Percentiles rank a stretch among this genome's conserved stretches.
These are phyloP conservation scores for Rhynchosporium graminicola DNA, from an alignment of 2,329 filamentous ascomycete species.

Conservation along the genomic window DNA sequence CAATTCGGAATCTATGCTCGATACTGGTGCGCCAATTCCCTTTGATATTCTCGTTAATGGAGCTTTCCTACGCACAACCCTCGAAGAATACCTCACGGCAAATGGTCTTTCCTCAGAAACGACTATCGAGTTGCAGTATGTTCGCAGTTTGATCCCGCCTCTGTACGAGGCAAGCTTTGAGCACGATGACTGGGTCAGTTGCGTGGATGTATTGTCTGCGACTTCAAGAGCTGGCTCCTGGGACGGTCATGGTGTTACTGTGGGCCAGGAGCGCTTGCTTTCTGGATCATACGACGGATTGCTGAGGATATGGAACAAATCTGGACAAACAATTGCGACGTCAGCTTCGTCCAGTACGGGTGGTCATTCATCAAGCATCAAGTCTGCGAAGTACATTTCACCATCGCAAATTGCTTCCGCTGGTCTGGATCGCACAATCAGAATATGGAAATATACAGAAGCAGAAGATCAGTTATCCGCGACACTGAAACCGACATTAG, in stretches of 20 bases:
- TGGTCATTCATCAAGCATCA: slow-evolving; percentile 76
- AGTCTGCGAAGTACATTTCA: slow-evolving; percentile 81
- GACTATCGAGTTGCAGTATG: slow-evolving; percentile 87
- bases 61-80: slow-evolving; percentile 81
- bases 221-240: slow-evolving; percentile 62
- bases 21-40: slow-evolving; percentile 65
- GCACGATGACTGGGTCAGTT: slow-evolving; percentile 96
- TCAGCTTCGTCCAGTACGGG: slow-evolving; percentile 66
- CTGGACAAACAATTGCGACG: slow-evolving; percentile 79
- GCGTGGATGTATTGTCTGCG: slow-evolving; percentile 76
- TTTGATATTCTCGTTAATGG: slow-evolving; percentile 97
- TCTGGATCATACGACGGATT: slow-evolving; percentile 93
- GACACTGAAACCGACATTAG: slow-evolving; percentile 68
- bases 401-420: slow-evolving; percentile 78
- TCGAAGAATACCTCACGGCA: slow-evolving; percentile 85
- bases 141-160: slow-evolving; percentile 86
- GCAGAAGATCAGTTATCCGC: slow-evolving; percentile 56
- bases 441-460: slow-evolving; percentile 87
- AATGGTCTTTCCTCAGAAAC: slow-evolving; percentile 89
- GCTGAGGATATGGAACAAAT: slow-evolving; percentile 85
- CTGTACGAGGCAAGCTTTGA: slow-evolving; percentile 89
- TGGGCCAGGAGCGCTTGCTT: slow-evolving; percentile 71
- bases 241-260: slow-evolving; percentile 51
- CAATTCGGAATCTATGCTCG: slow-evolving; percentile 72
- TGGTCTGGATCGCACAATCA: slow-evolving; percentile 80